Percentiles rank a stretch among this genome's conserved stretches.
Evolutionary conservation across 768 basidiomycete species (phyloP).

Genomic region (Astraeus odoratus): DNA sequence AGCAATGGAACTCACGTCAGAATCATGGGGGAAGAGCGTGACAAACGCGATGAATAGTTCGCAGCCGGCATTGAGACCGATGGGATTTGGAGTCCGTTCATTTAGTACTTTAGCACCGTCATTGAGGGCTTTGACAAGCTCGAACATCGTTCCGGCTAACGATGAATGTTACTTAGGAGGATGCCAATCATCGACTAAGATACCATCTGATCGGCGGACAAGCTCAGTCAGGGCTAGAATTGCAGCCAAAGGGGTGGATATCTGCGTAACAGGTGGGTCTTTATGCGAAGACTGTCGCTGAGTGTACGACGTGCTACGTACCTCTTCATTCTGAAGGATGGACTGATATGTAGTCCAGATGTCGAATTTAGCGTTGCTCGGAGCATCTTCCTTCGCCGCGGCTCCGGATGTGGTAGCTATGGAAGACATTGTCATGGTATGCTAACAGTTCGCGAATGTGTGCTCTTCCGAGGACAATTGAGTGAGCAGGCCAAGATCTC

Average conservation of each 20-base stretch:
- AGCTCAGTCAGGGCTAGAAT: constrained; percentile 80
- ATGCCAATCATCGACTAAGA: constrained; percentile 10
- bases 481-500: too few species aligned
- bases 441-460: too few species aligned
- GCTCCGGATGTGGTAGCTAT: not conserved
- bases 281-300: not conserved
- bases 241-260: constrained; percentile 81
- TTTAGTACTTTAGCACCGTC: constrained; percentile 63
- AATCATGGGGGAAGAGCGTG: constrained; percentile 76
- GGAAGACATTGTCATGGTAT: not conserved
- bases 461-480: too few species aligned
- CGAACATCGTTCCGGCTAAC: constrained; percentile 86
- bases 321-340: constrained; percentile 60
- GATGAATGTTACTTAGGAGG: constrained; percentile 4
- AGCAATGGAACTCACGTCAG: constrained; percentile 47
- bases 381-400: not conserved
- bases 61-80: constrained; percentile 83
- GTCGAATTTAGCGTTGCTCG: constrained; percentile 35
- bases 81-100: constrained; percentile 61
- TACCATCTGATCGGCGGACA: constrained; percentile 74
- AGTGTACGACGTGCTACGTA: constrained; percentile 26
- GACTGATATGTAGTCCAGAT: constrained; percentile 48
- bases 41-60: constrained; percentile 89
- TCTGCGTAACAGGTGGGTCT: constrained; percentile 32
- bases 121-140: constrained; percentile 80